Evolutionary conservation across 1,139 yeast species (phyloP), one percentile per base, ranked within the genome.

Genomic region (Geotrichum cucujoidarum): DNA sequence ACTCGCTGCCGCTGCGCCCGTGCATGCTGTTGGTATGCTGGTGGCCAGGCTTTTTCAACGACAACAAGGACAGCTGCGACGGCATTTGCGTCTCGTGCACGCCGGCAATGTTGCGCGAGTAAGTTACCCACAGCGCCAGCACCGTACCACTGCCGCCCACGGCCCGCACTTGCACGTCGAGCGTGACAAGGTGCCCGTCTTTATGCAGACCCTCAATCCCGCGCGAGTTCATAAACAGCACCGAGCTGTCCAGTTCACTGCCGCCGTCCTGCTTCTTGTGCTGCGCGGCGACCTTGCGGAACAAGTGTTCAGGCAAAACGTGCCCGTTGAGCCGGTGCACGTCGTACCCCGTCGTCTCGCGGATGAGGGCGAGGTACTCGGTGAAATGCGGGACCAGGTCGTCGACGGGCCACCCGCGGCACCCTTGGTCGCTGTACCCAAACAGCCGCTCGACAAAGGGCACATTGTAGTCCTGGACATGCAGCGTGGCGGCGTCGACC

Each of bases 231-330:
- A 59, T 51, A 27, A 58, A 53, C 33, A 50, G 40, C 3, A 56
- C 50, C 30, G 52, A 53, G 20, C 47, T 47, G 13, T 52, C 56
- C 3, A 11, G 10, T 14, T 21, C 24, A 5, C 18, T 5, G 7
- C 22, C 33, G 3, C 24, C 38, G 18, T 38, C 38, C 24, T 30
- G 10, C n/a, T 4, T 17, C 20, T 40, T 43, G 16, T 34, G 45
- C 48, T 57, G 59, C 31, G 70, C 71, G 18, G 70, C 67, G 32
- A 75, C 64, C 53, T 81, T 81, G 55, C 97, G 74, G 65, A 89
- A 88, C 62, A 85, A 83, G 66, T 89, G 96, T 63, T 89, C 97
- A 0, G 96, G 95, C 14, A 89, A 68, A 0, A 89, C 95, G 69
- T 68, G 74, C 60, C 77, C 86, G 53, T 60, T 76, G 52, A 53